Conservation (phyloP, 257 asterid species). For the Forsythia viridissima region DNA sequence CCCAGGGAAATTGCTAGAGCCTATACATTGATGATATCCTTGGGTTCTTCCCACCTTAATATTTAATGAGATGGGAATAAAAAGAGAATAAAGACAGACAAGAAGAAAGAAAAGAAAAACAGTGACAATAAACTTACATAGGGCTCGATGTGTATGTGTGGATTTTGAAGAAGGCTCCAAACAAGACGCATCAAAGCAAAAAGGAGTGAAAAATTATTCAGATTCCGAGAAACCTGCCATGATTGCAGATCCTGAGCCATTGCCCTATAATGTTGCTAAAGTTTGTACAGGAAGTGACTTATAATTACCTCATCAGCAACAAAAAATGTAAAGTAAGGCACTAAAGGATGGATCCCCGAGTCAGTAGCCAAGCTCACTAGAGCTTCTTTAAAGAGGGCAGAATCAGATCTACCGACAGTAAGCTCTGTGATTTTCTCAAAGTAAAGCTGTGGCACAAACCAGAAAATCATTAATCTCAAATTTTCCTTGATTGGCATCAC, state of each 20-base stretch:
- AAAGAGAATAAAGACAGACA: background rate
- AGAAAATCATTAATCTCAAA: constrained; percentile 14
- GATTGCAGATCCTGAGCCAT: constrained; percentile 22
- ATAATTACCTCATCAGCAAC: constrained; percentile 83
- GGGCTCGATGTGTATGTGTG: constrained; percentile 89
- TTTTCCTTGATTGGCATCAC: constrained; percentile 20
- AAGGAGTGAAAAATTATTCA: constrained; percentile 70
- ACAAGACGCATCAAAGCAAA: constrained; percentile 95
- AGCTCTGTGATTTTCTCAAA: constrained; percentile 95
- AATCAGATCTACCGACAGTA: constrained; percentile 67
- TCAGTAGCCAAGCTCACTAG: constrained; percentile 92
- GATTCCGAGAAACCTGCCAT: constrained; percentile 82
- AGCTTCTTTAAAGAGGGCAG: constrained; percentile 78
- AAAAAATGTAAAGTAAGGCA: constrained; percentile 92
- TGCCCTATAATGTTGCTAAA: constrained; percentile 8
- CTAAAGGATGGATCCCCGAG: constrained; percentile 96
- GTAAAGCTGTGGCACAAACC: constrained; percentile 73
- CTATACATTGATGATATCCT: background rate
- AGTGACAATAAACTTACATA: constrained; percentile 60
- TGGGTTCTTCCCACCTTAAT: background rate
- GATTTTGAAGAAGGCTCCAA: constrained; percentile 93
- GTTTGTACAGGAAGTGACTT: constrained; percentile 13
- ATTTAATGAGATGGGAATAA: background rate
- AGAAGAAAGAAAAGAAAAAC: constrained; percentile 6
- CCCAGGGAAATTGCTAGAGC: background rate